These are phyloP conservation scores for Eimeria necatrix DNA, from an alignment of 169 alveolate genomes.

Conservation along the genomic window DNA sequence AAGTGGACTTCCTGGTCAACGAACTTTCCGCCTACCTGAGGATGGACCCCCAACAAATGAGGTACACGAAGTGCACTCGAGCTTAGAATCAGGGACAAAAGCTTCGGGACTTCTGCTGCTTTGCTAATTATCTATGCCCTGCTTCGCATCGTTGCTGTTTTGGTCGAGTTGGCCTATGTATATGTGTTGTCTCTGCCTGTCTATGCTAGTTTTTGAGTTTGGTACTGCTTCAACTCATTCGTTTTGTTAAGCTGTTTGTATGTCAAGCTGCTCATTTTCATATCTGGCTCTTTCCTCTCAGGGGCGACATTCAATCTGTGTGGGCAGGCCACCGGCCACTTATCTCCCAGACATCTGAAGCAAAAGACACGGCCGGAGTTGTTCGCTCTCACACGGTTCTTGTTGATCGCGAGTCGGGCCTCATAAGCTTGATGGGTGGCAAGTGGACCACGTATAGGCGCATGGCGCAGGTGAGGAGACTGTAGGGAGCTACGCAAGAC, in stretches of 20 bases:
- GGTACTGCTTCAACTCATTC: neutral
- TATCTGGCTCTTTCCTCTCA: neutral
- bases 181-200: neutral
- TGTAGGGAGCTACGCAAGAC: neutral
- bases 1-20: conserved; percentile 89
- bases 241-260: neutral
- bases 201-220: neutral
- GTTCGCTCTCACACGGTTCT: conserved; percentile 95
- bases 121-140: too few species aligned
- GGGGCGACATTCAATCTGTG: conserved; percentile 84
- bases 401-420: conserved; percentile 88
- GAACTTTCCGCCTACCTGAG: conserved; percentile 88
- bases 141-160: neutral
- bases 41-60: conserved; percentile 84
- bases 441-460: conserved; percentile 97
- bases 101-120: too few species aligned
- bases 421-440: conserved; percentile 96
- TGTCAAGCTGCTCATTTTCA: neutral
- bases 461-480: conserved; percentile 92
- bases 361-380: conserved; percentile 87
- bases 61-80: neutral
- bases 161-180: neutral
- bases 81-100: too few species aligned
- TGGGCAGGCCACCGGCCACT: conserved; percentile 93
- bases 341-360: conserved; percentile 77